Evolutionary conservation across 257 asterid species (phyloP), one percentile per base, ranked within the genome.

Genomic region (Lycium ferocissimum): DNA sequence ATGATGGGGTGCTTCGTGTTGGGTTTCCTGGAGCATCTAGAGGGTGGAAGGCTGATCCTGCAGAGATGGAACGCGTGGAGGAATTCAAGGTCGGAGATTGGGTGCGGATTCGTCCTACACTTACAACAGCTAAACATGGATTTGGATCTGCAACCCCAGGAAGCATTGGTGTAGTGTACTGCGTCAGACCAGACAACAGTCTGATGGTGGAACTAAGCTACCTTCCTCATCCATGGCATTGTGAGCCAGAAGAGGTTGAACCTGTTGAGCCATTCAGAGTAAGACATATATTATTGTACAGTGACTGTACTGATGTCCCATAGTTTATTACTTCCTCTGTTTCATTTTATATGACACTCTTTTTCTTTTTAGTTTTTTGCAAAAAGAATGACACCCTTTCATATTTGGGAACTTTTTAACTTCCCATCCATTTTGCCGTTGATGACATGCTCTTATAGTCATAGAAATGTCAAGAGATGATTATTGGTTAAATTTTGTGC

Each of bases 21-120:
- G 99, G 99, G 71, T 97, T 97, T 87, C 99, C 99, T 72, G 99
- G 99, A 91, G 99, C 98, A 88, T 97, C 99, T 85, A 93, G 99
- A 90, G 99, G 99, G 84, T 97, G 98, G 98, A 97, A 95, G 94
- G 99, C 99, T 87, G 99, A 97, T 88, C 99, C 99, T 85, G 95
- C 99, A 71, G 99, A 97, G 89, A 97, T 97, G 99, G 97, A 97
- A 92, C 93, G 99, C 86, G 98, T 97, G 84, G 99, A 97, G 92
- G 99, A 97, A 89, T 97, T 89, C 92, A 94, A 92, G 85, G 97
- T 97, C 54, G 99, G 99, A 45, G 99, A 97, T 85, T 97, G 99
- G 99, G 99, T 95, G 86, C 98, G 99, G 63, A 92, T 97, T 79
- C 98, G 99, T 15, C 98, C 99, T 80, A 90, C 95, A 22, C 91